phyloP scores from a whole-genome alignment of 306 rosid genomes.

The Prunus kanzakura region DNA sequence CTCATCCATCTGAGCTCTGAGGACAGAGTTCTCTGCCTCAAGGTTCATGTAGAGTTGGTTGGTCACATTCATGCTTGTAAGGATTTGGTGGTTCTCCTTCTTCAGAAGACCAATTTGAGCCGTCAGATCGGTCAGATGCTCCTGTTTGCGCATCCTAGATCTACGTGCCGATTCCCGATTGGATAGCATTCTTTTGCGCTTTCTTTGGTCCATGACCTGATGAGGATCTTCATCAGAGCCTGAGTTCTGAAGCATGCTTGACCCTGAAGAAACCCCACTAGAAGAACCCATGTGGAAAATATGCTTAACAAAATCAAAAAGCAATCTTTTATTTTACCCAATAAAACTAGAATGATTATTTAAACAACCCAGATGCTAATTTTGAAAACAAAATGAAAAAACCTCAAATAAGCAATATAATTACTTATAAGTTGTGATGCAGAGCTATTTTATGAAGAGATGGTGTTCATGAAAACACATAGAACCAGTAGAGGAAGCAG shows the following conservation, averaged over 20 bases:
- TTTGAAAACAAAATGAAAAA: neutral
- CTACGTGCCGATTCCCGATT: slow-evolving; percentile 82
- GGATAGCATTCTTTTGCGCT: slow-evolving; percentile 84
- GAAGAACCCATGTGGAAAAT: slow-evolving; percentile 23
- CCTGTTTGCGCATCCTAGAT: slow-evolving; percentile 74
- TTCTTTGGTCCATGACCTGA: slow-evolving; percentile 53
- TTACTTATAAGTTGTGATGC: neutral
- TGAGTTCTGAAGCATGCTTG: slow-evolving; percentile 34
- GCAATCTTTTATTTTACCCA: neutral
- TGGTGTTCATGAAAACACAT: slow-evolving; percentile 56
- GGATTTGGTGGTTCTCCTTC: slow-evolving; percentile 55
- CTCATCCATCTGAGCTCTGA: slow-evolving; percentile 74
- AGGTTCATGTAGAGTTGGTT: slow-evolving; percentile 42
- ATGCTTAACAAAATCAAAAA: neutral
- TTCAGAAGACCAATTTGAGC: slow-evolving; percentile 37
- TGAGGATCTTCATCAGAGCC: slow-evolving; percentile 54
- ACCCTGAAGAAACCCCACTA: slow-evolving; percentile 53
- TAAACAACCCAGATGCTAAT: slow-evolving; percentile 1
- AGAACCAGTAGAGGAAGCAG: slow-evolving; percentile 96
- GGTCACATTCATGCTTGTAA: slow-evolving; percentile 37
- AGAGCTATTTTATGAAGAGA: neutral
- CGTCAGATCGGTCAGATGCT: slow-evolving; percentile 55
- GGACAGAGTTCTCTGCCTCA: slow-evolving; percentile 71
- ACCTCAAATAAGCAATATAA: neutral
- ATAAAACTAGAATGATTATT: neutral